phyloP scores from a whole-genome alignment of 139 green algal genomes.

The Spirogloea muscicola region DNA sequence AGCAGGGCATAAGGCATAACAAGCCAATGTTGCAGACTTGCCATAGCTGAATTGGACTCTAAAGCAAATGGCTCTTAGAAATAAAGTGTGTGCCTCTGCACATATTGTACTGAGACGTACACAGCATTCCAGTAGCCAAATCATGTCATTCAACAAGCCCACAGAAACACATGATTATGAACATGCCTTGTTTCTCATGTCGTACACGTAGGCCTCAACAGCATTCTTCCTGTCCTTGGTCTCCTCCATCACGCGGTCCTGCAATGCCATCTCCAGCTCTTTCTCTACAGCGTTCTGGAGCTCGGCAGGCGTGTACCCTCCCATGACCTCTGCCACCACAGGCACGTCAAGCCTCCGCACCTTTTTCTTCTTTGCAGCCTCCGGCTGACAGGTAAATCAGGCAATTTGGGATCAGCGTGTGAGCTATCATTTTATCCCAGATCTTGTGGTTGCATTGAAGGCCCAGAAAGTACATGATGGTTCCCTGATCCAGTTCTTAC shows the following conservation, averaged over 20 bases:
- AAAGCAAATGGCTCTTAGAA: too few relatives aligned
- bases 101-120: background rate
- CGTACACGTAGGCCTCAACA: conserved; percentile 92
- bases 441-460: too few relatives aligned
- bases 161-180: background rate
- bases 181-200: conserved; percentile 74
- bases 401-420: too few relatives aligned
- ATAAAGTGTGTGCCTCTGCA: too few relatives aligned
- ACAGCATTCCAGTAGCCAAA: background rate
- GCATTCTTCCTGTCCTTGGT: conserved; percentile 95
- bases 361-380: conserved; percentile 61
- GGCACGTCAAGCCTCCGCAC: conserved; percentile 63
- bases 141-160: background rate
- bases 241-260: conserved; percentile 85
- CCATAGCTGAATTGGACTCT: too few relatives aligned
- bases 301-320: conserved; percentile 48
- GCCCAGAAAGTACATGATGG: too few relatives aligned
- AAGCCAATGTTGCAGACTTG: too few relatives aligned
- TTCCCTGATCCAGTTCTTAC: too few relatives aligned
- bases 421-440: background rate
- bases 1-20: too few relatives aligned
- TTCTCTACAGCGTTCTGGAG: conserved; percentile 56
- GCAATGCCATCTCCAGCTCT: conserved; percentile 67
- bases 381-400: conserved; percentile 29
- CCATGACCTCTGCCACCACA: conserved; percentile 15